These are phyloP conservation scores for Pyrenophora tritici-repentis DNA, from an alignment of 2,329 filamentous ascomycete species.

Conservation along the genomic window DNA sequence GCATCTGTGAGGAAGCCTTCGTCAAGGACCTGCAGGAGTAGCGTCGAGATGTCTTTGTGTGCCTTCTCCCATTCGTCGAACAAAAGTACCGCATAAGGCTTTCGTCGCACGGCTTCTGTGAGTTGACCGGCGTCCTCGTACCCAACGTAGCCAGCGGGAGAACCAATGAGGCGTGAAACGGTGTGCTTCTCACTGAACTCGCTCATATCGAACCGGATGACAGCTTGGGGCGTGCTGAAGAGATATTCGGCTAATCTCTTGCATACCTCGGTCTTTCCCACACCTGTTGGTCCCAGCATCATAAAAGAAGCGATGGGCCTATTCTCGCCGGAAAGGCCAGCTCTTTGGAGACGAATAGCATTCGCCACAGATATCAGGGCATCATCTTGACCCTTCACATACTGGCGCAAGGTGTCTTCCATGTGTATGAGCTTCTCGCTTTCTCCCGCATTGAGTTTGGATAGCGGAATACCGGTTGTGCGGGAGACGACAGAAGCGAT, in stretches of 20 bases:
- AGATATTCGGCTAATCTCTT: conserved; percentile 94
- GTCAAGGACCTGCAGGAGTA: conserved; percentile 91
- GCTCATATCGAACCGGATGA: conserved; percentile 95
- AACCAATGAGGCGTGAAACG: conserved; percentile 87
- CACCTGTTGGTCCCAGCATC: conserved; percentile 95
- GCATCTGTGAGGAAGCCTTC: conserved; percentile 95
- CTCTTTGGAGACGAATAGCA: conserved; percentile 90
- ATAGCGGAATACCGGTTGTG: conserved; percentile 89
- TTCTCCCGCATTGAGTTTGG: conserved; percentile 89
- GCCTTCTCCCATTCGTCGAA: conserved; percentile 99
- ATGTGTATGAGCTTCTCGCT: conserved; percentile 94
- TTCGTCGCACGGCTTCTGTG: conserved; percentile 91
- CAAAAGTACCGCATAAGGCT: conserved; percentile 91
- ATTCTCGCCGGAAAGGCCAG: conserved; percentile 89
- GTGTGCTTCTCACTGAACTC: conserved; percentile 99
- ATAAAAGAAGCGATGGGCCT: conserved; percentile 92
- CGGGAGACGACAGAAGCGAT: conserved; percentile 91
- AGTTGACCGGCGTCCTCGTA: conserved; percentile 97
- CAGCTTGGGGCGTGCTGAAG: conserved; percentile 88
- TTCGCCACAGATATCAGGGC: conserved; percentile 89
- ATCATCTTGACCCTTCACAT: conserved; percentile 91
- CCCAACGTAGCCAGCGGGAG: conserved; percentile 91
- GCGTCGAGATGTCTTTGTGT: conserved; percentile 88
- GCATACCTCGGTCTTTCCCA: conserved; percentile 96
- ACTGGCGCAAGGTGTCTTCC: conserved; percentile 84